These are phyloP conservation scores for Plasmodium inui DNA, from an alignment of 169 alveolate genomes.

Conservation along the genomic window DNA sequence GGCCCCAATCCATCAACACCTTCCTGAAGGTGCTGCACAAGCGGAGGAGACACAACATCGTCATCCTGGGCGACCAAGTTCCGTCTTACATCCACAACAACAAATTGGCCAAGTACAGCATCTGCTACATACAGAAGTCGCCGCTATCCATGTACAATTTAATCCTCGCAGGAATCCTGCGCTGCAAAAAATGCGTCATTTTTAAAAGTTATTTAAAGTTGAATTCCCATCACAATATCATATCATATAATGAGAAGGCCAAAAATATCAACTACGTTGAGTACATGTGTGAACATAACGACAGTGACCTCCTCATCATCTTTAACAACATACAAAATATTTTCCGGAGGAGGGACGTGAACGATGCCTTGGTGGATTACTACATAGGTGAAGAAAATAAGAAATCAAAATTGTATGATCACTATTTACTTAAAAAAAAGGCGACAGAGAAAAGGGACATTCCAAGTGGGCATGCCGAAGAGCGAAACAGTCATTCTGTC, in stretches of 20 bases:
- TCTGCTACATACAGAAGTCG: conserved; percentile 73
- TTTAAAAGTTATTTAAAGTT: conserved; percentile 73
- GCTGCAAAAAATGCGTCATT: conserved; percentile 55
- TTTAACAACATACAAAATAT: conserved; percentile 68
- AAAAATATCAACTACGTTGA: conserved; percentile 49
- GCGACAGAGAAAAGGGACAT: not conserved
- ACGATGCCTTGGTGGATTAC: not conserved
- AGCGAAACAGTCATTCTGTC: not conserved
- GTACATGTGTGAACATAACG: conserved; percentile 70
- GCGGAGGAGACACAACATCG: conserved; percentile 34
- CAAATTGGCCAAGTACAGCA: conserved; percentile 28
- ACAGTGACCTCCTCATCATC: conserved; percentile 45
- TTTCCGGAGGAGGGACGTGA: conserved; percentile 43
- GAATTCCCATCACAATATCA: conserved; percentile 50
- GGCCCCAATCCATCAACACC: conserved; percentile 70
- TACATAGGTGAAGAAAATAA: not conserved
- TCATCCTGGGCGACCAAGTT: conserved; percentile 66
- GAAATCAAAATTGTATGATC: not conserved
- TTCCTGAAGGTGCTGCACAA: conserved; percentile 38
- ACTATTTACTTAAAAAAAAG: conserved; percentile 5
- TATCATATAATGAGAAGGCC: conserved; percentile 52
- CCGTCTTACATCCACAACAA: conserved; percentile 71
- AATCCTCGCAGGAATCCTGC: conserved; percentile 52
- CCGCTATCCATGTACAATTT: conserved; percentile 37
- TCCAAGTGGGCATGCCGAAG: not conserved